Base-by-base conservation (phyloP, 2,329 filamentous ascomycete genomes). In the Colletotrichum sansevieriae region DNA sequence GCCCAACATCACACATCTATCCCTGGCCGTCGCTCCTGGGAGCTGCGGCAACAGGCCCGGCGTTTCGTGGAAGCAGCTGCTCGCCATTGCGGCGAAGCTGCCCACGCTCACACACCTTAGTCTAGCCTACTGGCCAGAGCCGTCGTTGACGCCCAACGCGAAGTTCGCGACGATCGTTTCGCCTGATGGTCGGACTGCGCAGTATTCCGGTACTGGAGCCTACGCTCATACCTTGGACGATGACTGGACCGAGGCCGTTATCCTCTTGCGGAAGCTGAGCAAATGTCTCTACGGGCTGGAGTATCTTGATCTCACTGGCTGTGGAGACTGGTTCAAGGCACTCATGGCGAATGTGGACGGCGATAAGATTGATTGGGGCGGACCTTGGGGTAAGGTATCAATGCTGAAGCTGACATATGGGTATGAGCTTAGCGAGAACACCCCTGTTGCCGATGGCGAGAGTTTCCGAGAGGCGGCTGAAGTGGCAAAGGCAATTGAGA, bases 61-160 rank as follows among this genome's bases (percentile, higher is more conserved):
- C 6, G 81, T 83, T 15, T 89, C 87, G 1, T 91, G 88, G 89
- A 85, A 83, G 55, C 86, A 88, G 41, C 82, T 91, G 4, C 78
- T 91, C 25, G 72, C 81, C 2, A 76, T 91, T n/a, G 83, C 87
- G 0, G 75, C 80, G 11, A 87, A 85, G 71, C 75, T 89, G 7
- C 82, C 82, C 0, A 83, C 81, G 13, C 77, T 91, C 44, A 91
- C 88, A 2, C 88, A 91, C 72, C 79, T 91, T 46, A 88, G 84
- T 71, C 81, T 91, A 7, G 87, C 88, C 15, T 86, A 85, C 74
- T 91, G 89, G 89, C 88, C 89, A 1, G 83, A 84, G 57, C 89
- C 89, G 2, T 83, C 83, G 15, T 77, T 88, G n/a, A 87, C 87
- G 2, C 85, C 86, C 9, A 85, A 86, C 71, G 83, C 87, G 7